phyloP scores from a whole-genome alignment of 2,329 filamentous ascomycete genomes.

The Fusarium napiforme region DNA sequence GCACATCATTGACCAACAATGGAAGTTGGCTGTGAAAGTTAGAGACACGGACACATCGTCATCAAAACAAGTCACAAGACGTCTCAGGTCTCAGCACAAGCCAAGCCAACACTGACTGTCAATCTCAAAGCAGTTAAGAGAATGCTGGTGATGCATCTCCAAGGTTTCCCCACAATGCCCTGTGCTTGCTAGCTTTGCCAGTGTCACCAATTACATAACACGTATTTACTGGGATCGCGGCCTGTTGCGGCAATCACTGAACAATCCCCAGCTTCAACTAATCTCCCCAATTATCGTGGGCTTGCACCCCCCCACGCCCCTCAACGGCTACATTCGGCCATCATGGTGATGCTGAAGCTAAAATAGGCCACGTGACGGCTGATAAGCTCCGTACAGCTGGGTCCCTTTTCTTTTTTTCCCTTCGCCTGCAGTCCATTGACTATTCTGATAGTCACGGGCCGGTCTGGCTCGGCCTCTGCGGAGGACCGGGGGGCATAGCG shows the following conservation, averaged over 20 bases:
- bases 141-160: constrained; percentile 28
- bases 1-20: constrained; percentile 8
- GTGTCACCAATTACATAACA: constrained; percentile 36
- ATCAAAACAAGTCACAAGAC: constrained; percentile 20
- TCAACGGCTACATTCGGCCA: constrained; percentile 45
- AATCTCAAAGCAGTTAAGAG: constrained; percentile 20
- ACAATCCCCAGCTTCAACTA: constrained; percentile 20
- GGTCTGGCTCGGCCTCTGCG: constrained; percentile 36
- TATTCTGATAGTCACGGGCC: constrained; percentile 23
- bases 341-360: constrained; percentile 3
- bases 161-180: constrained; percentile 34
- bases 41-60: constrained; percentile 5
- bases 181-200: constrained; percentile 14
- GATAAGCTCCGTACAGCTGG: constrained; percentile 42
- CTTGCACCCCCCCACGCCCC: constrained; percentile 8
- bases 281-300: constrained; percentile 28
- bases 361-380: constrained; percentile 40
- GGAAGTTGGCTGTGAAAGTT: not conserved
- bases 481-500: constrained; percentile 14
- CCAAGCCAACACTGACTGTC: constrained; percentile 3
- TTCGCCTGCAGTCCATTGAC: not conserved
- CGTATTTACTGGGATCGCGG: constrained; percentile 29
- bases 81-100: constrained; percentile 14
- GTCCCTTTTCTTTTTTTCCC: constrained; percentile 1
- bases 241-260: constrained; percentile 39